phyloP scores from a whole-genome alignment of 2,329 filamentous ascomycete species.

The Lecanoromycetidae sp. region DNA sequence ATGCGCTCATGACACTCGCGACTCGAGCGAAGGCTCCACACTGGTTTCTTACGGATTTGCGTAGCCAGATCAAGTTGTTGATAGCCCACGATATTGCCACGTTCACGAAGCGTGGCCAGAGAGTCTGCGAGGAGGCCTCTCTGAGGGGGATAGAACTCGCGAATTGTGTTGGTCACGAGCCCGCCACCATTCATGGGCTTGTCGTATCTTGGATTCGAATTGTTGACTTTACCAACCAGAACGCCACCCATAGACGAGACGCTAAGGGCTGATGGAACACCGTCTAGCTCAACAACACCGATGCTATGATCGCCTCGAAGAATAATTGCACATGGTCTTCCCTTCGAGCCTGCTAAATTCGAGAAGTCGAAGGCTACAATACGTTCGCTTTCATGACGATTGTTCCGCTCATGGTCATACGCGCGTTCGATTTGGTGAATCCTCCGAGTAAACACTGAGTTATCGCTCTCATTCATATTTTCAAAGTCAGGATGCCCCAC shows the following conservation, averaged over 20 bases:
- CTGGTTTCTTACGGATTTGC: neutral
- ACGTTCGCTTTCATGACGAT: slow-evolving; percentile 34
- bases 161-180: neutral
- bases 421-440: slow-evolving; percentile 35
- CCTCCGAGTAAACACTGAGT: slow-evolving; percentile 33
- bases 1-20: slow-evolving; percentile 29
- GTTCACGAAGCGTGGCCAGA: neutral
- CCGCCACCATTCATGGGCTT: neutral
- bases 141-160: neutral
- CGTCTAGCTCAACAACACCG: slow-evolving; percentile 37
- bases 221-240: slow-evolving; percentile 3
- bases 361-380: slow-evolving; percentile 52
- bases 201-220: neutral
- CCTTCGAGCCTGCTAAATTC: slow-evolving; percentile 31
- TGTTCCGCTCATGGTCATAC: slow-evolving; percentile 21
- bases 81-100: neutral
- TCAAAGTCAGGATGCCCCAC: slow-evolving; percentile 28
- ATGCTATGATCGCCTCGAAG: slow-evolving; percentile 36
- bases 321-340: slow-evolving; percentile 41
- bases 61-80: neutral
- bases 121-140: neutral
- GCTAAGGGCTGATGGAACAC: slow-evolving; percentile 27
- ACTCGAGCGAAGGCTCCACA: slow-evolving; percentile 23
- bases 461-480: neutral
- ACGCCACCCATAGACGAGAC: slow-evolving; percentile 11